Percentiles rank a stretch among this genome's conserved stretches.
phyloP scores from a whole-genome alignment of 768 basidiomycete genomes.

The Cystofilobasidium capitatum region DNA sequence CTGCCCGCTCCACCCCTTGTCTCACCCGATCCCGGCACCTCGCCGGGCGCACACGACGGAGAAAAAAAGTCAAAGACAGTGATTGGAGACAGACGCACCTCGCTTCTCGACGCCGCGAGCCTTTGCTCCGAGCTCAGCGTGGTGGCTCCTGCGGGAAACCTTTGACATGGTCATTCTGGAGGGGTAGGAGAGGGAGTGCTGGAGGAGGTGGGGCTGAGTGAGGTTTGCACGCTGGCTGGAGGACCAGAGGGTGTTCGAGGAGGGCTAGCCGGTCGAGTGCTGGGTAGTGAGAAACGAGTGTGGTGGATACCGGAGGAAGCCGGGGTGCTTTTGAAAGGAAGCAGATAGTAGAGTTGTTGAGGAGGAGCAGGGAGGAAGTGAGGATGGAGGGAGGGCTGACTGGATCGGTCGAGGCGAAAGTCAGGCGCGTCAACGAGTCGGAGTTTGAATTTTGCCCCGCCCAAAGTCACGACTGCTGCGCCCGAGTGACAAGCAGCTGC shows the following conservation, averaged over 20 bases:
- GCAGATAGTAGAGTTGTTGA: not conserved
- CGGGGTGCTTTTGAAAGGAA: not conserved
- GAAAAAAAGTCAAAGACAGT: not conserved
- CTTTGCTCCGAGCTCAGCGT: not conserved
- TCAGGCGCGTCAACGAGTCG: too few relatives aligned
- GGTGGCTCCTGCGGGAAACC: not conserved
- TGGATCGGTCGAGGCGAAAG: too few relatives aligned
- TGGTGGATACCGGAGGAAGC: conserved; percentile 3
- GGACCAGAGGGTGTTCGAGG: not conserved
- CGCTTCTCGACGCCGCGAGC: not conserved
- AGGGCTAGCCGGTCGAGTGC: not conserved
- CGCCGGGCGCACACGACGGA: too few relatives aligned
- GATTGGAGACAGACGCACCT: not conserved
- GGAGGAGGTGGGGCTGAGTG: not conserved
- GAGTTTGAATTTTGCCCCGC: too few relatives aligned
- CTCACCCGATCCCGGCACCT: too few relatives aligned
- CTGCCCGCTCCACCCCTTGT: too few relatives aligned
- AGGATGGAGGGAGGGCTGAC: too few relatives aligned
- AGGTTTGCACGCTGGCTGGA: too few relatives aligned
- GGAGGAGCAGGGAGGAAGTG: not conserved
- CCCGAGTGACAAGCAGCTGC: too few relatives aligned
- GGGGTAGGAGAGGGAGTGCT: not conserved
- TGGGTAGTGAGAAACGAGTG: not conserved
- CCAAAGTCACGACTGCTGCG: too few relatives aligned
- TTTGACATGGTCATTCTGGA: not conserved